Evolutionary conservation across 2,329 filamentous ascomycete species (phyloP).

Genomic region (Metarhizium anisopliae): DNA sequence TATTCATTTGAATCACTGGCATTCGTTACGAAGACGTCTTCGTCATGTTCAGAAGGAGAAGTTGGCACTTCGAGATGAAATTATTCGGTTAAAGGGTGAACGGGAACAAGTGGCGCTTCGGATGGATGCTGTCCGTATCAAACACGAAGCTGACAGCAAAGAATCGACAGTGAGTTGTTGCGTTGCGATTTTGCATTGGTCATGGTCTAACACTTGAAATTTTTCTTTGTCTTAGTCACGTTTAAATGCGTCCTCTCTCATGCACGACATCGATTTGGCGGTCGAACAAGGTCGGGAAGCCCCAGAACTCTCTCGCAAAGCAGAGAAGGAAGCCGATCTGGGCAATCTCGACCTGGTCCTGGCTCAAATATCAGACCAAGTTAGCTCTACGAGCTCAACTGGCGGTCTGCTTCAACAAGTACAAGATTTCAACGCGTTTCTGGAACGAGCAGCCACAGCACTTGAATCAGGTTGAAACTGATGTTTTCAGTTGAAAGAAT

Average conservation of each 20-base stretch:
- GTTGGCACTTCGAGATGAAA: slow-evolving; percentile 46
- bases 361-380: slow-evolving; percentile 44
- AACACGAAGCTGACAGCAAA: slow-evolving; percentile 46
- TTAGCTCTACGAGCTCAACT: slow-evolving; percentile 36
- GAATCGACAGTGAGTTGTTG: slow-evolving; percentile 37
- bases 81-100: slow-evolving; percentile 49
- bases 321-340: slow-evolving; percentile 40
- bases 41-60: slow-evolving; percentile 49
- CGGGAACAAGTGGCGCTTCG: slow-evolving; percentile 52
- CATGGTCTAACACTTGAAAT: no score
- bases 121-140: slow-evolving; percentile 53
- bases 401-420: slow-evolving; percentile 49
- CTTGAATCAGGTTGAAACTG: slow-evolving; percentile 36
- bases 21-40: slow-evolving; percentile 48
- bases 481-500: slow-evolving; percentile 3
- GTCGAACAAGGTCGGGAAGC: slow-evolving; percentile 41
- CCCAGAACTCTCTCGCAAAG: slow-evolving; percentile 33
- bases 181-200: neutral
- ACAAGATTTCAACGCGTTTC: slow-evolving; percentile 52
- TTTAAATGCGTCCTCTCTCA: slow-evolving; percentile 45
- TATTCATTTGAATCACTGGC: slow-evolving; percentile 50
- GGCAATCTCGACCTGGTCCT: slow-evolving; percentile 49
- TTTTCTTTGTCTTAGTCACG: slow-evolving; percentile 25
- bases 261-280: slow-evolving; percentile 55
- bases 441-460: slow-evolving; percentile 50